Evolutionary conservation across 2,329 filamentous ascomycete species (phyloP).

Genomic region (Eutypella sp.): DNA sequence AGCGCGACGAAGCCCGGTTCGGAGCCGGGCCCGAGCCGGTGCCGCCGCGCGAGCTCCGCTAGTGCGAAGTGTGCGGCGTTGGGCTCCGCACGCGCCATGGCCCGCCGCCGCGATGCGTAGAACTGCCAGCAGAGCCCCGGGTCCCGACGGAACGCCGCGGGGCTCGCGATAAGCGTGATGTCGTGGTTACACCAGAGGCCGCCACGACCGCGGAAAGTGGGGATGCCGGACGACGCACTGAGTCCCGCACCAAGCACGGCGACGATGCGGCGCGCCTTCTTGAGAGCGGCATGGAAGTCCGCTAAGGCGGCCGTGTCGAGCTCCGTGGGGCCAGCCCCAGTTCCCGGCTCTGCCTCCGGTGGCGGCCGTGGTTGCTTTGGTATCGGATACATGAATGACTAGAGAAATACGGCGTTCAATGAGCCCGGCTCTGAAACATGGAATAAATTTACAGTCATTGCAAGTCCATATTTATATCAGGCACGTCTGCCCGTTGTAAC

Average conservation of each 20-base stretch:
- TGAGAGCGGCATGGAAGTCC: slow-evolving; percentile 20
- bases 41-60: slow-evolving; percentile 50
- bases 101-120: slow-evolving; percentile 60
- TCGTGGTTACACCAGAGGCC: slow-evolving; percentile 62
- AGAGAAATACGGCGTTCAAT: too few species aligned
- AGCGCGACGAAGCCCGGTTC: slow-evolving; percentile 53
- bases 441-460: too few species aligned
- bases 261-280: slow-evolving; percentile 22
- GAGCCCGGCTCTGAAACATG: too few species aligned
- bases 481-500: too few species aligned
- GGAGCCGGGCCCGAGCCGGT: slow-evolving; percentile 27
- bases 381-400: too few species aligned
- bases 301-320: slow-evolving; percentile 9
- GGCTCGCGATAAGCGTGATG: slow-evolving; percentile 54
- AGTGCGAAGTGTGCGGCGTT: slow-evolving; percentile 62
- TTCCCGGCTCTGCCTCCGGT: too few species aligned
- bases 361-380: too few species aligned
- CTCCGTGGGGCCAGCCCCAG: too few species aligned
- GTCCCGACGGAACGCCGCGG: slow-evolving; percentile 53
- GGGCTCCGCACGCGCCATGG: slow-evolving; percentile 56
- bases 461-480: too few species aligned
- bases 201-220: slow-evolving; percentile 61
- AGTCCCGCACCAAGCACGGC: slow-evolving; percentile 29
- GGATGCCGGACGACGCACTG: slow-evolving; percentile 20
- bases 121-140: slow-evolving; percentile 69